Percentiles rank a stretch among this genome's conserved stretches.
Conservation (phyloP, 2,329 filamentous ascomycete genomes). For the Fusarium tupiense region DNA sequence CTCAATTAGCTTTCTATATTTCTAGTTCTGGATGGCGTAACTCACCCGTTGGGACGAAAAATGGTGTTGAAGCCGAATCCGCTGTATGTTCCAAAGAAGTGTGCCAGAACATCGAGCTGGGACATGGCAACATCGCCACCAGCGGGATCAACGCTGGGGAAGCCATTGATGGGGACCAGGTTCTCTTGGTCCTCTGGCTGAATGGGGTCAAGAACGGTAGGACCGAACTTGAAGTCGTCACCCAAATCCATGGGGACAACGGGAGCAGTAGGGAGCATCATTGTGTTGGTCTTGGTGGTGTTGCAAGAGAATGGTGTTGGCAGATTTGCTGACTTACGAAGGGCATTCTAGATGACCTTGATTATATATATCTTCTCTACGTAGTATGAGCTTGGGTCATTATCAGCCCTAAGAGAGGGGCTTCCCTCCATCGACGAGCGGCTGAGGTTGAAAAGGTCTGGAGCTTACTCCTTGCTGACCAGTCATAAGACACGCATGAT, state of each 20-base stretch:
- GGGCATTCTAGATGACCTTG: neutral
- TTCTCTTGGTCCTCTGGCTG: conserved; percentile 16
- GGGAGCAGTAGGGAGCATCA: conserved; percentile 20
- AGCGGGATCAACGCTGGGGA: neutral
- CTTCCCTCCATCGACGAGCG: neutral
- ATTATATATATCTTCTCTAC: neutral
- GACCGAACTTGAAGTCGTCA: conserved; percentile 25
- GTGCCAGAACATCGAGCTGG: conserved; percentile 34
- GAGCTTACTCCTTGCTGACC: neutral
- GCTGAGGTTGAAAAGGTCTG: neutral
- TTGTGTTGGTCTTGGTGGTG: neutral
- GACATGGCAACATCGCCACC: conserved; percentile 15
- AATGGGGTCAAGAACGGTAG: conserved; percentile 23
- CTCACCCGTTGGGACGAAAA: conserved; percentile 47
- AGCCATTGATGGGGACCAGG: neutral
- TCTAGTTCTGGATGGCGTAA: accelerated
- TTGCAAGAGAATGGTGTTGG: too few relatives aligned
- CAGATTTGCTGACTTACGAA: neutral
- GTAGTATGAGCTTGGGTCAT: neutral
- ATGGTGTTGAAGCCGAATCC: conserved; percentile 52
- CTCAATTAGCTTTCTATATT: too few relatives aligned
- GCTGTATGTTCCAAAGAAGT: conserved; percentile 44
- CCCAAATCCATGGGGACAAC: conserved; percentile 24
- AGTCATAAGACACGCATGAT: neutral
- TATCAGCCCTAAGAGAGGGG: neutral